A percentile compares a stretch with the other conserved stretches of the same genome.
These are phyloP conservation scores for Trichoderma sp. DNA, from an alignment of 2,329 filamentous ascomycete species.

Conservation along the genomic window DNA sequence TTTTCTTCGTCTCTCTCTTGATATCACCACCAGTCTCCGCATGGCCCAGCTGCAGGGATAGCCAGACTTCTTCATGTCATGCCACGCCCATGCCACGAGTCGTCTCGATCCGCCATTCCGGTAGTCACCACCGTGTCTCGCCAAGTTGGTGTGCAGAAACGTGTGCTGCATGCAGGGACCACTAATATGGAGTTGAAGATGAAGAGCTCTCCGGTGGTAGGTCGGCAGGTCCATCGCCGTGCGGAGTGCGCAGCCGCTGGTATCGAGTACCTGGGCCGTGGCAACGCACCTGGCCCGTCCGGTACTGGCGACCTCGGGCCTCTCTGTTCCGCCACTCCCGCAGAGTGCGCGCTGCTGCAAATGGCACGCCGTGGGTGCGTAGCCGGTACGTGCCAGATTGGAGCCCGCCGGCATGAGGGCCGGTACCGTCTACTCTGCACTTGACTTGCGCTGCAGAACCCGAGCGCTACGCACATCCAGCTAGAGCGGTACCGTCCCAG, in stretches of 20 bases:
- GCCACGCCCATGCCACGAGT: conserved; percentile 13
- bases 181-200: conserved; percentile 16
- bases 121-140: conserved; percentile 13
- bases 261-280: background rate
- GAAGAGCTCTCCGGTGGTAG: conserved; percentile 15
- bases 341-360: background rate
- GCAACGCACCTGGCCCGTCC: no score
- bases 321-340: background rate
- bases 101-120: conserved; percentile 17
- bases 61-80: background rate
- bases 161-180: conserved; percentile 21
- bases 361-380: background rate
- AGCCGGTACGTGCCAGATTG: background rate
- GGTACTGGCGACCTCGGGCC: conserved; percentile 2
- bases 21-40: background rate
- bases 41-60: conserved; percentile 5
- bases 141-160: conserved; percentile 4
- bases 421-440: background rate
- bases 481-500: background rate
- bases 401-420: background rate
- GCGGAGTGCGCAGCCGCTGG: background rate
- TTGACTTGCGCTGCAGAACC: background rate
- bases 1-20: background rate
- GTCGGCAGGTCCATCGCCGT: background rate
- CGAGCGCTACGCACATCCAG: background rate